Evolutionary conservation across 176 grass and related monocot genomes (phyloP).

Genomic region (Cenchrus fungigraminus): DNA sequence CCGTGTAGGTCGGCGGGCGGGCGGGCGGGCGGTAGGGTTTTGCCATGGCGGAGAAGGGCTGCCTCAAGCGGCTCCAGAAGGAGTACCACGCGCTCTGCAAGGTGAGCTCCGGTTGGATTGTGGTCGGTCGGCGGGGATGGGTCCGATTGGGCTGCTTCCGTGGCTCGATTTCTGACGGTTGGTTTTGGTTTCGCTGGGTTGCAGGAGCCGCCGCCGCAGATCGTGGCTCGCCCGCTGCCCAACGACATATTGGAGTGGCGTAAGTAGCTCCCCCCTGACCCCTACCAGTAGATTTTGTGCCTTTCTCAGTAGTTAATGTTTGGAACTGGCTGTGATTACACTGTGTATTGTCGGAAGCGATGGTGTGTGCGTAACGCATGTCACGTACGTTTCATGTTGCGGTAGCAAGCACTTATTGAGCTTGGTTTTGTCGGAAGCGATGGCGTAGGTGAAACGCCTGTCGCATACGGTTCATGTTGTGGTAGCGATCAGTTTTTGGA

Average conservation of each 20-base stretch:
- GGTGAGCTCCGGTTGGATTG: conserved; percentile 43
- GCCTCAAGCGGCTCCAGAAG: conserved; percentile 97
- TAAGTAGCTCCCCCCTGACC: conserved; percentile 49
- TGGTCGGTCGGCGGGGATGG: neutral
- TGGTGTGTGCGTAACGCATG: neutral
- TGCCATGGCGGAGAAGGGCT: conserved; percentile 85
- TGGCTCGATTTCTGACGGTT: conserved; percentile 25
- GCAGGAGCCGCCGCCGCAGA: conserved; percentile 95
- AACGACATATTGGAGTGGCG: conserved; percentile 99
- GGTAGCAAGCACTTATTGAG: neutral
- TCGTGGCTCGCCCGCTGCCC: conserved; percentile 88
- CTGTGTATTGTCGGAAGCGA: neutral
- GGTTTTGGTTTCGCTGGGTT: neutral
- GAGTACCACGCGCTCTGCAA: conserved; percentile 98
- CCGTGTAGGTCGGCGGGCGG: neutral
- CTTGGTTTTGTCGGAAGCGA: neutral
- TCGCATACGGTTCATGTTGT: neutral
- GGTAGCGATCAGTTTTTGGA: neutral
- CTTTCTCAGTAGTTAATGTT: neutral
- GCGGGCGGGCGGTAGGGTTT: conserved; percentile 18
- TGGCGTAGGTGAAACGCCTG: neutral
- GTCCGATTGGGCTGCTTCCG: neutral
- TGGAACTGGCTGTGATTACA: neutral
- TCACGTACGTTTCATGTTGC: neutral
- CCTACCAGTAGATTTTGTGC: conserved; percentile 25